A percentile compares a stretch with the other conserved stretches of the same genome.
Conservation (phyloP, 805 yeast species). For the Metschnikowia borealis region DNA sequence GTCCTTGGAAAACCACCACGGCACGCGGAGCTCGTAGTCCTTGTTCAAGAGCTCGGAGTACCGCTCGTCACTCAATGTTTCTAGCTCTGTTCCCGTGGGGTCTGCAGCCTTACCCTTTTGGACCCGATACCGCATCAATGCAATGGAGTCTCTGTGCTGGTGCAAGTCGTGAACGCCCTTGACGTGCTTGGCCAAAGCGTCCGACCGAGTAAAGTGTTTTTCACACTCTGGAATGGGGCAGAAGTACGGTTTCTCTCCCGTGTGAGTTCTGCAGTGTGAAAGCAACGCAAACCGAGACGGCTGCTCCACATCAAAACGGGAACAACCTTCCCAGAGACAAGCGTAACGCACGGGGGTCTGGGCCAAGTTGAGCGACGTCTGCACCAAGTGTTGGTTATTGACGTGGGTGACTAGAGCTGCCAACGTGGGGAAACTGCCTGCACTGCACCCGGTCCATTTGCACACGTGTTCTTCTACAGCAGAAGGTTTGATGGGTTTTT, state of each 20-base stretch:
- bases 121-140: slow-evolving; percentile 26
- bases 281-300: slow-evolving; percentile 56
- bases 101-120: slow-evolving; percentile 26
- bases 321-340: slow-evolving; percentile 63
- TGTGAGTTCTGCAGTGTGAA: slow-evolving; percentile 62
- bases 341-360: slow-evolving; percentile 34
- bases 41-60: slow-evolving; percentile 27
- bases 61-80: slow-evolving; percentile 26
- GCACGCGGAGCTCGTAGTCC: slow-evolving; percentile 33
- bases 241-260: slow-evolving; percentile 57
- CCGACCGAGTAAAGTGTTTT: slow-evolving; percentile 53
- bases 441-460: slow-evolving; percentile 31
- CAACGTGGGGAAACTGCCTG: slow-evolving; percentile 16
- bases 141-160: slow-evolving; percentile 31
- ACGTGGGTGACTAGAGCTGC: slow-evolving; percentile 32
- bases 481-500: background rate
- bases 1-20: slow-evolving; percentile 40
- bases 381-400: slow-evolving; percentile 27
- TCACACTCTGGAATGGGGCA: slow-evolving; percentile 68
- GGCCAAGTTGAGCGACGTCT: slow-evolving; percentile 18
- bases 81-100: slow-evolving; percentile 20
- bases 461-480: slow-evolving; percentile 20
- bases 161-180: slow-evolving; percentile 56
- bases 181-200: slow-evolving; percentile 62
- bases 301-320: slow-evolving; percentile 47